phyloP scores from a whole-genome alignment of 2,329 filamentous ascomycete species.

The Claviceps sp. region DNA sequence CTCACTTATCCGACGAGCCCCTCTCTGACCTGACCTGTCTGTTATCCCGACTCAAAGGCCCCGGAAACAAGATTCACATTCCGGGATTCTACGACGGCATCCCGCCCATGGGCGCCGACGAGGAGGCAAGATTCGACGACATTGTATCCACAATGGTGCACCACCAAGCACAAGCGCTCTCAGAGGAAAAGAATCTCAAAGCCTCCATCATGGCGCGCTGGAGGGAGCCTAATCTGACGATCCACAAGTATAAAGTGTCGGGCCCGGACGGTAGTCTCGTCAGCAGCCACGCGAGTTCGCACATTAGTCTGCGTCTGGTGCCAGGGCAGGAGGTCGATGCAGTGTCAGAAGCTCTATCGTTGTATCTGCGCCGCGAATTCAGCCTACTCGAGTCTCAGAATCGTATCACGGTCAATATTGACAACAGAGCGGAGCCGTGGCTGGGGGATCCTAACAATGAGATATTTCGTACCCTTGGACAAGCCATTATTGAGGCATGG shows the following conservation, averaged over 20 bases:
- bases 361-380: constrained; percentile 61
- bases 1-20: constrained; percentile 77
- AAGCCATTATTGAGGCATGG: constrained; percentile 79
- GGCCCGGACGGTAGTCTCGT: constrained; percentile 88
- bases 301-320: constrained; percentile 81
- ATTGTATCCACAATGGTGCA: constrained; percentile 66
- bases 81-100: constrained; percentile 84
- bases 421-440: constrained; percentile 93
- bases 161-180: constrained; percentile 47
- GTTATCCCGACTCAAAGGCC: constrained; percentile 68
- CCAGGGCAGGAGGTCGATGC: constrained; percentile 78
- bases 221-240: constrained; percentile 88
- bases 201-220: constrained; percentile 82
- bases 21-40: constrained; percentile 81
- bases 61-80: constrained; percentile 67
- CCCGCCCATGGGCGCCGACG: constrained; percentile 57
- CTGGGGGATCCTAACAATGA: constrained; percentile 82
- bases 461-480: constrained; percentile 79
- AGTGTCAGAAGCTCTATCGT: constrained; percentile 54
- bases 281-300: constrained; percentile 74
- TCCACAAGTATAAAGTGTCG: constrained; percentile 86
- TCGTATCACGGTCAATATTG: constrained; percentile 65
- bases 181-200: constrained; percentile 54
- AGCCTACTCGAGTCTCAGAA: constrained; percentile 66
- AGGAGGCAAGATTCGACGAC: constrained; percentile 70